Conservation (phyloP, 2,329 filamentous ascomycete genomes). For the Tolypocladium tropicale region DNA sequence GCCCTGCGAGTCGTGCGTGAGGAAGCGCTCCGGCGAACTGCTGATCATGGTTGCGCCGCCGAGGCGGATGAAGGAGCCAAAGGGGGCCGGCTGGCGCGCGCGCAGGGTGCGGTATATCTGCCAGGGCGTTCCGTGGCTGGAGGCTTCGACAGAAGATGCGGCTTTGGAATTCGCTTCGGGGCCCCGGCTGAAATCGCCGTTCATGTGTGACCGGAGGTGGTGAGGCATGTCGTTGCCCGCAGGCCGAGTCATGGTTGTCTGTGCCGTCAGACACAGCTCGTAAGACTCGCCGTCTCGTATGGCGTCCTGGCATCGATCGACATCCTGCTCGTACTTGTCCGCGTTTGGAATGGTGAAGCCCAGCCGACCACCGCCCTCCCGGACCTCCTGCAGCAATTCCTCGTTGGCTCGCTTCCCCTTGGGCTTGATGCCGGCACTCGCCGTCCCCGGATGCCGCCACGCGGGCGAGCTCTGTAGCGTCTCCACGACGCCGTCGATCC, state of each 20-base stretch:
- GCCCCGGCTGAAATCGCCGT: background rate
- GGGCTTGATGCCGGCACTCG: slow-evolving; percentile 1
- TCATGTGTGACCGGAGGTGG: slow-evolving; percentile 4
- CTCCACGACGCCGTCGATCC: slow-evolving; percentile 18
- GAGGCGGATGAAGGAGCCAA: slow-evolving; percentile 72
- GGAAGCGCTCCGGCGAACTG: slow-evolving; percentile 82
- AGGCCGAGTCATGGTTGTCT: slow-evolving; percentile 50
- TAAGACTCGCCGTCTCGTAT: slow-evolving; percentile 75
- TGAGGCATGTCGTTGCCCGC: slow-evolving; percentile 31
- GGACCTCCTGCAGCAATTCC: slow-evolving; percentile 7
- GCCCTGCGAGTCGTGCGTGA: slow-evolving; percentile 45
- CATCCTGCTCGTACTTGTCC: slow-evolving; percentile 52
- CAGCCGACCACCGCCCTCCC: slow-evolving; percentile 5
- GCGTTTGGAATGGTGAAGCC: slow-evolving; percentile 30
- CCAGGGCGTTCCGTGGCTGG: slow-evolving; percentile 41
- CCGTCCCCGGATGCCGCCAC: slow-evolving; percentile 16
- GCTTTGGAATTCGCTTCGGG: background rate
- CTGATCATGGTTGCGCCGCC: slow-evolving; percentile 62
- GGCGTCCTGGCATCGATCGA: slow-evolving; percentile 57
- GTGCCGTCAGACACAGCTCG: slow-evolving; percentile 73
- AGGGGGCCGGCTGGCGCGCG: slow-evolving; percentile 67
- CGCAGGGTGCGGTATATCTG: slow-evolving; percentile 62
- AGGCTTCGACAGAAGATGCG: background rate
- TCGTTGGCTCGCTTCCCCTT: slow-evolving; percentile 8
- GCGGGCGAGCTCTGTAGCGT: slow-evolving; percentile 20